A percentile compares a stretch with the other conserved stretches of the same genome.
Conservation (phyloP, 805 yeast species). For the Kluyveromyces nonfermentans region DNA sequence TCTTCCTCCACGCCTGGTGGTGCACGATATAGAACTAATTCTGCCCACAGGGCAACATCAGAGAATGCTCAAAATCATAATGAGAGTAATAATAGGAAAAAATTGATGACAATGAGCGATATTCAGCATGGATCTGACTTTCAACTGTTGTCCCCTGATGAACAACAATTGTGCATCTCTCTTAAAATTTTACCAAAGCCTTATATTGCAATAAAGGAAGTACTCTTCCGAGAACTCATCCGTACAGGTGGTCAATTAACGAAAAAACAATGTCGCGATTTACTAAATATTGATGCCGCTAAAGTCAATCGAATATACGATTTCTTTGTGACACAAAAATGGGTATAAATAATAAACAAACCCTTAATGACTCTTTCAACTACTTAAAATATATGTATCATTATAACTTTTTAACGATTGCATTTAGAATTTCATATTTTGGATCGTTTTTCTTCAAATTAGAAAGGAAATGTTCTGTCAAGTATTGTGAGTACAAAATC, state of each 20-base stretch:
- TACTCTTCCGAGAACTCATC: slow-evolving; percentile 76
- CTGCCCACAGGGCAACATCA: slow-evolving; percentile 21
- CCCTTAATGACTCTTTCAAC: not conserved
- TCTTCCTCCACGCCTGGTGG: slow-evolving; percentile 16
- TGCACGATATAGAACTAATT: slow-evolving; percentile 22
- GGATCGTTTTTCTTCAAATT: slow-evolving; percentile 22
- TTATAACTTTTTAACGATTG: slow-evolving; percentile 27
- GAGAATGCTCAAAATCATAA: slow-evolving; percentile 21
- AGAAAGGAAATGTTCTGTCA: slow-evolving; percentile 29
- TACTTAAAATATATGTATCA: slow-evolving; percentile 1
- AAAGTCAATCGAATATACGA: slow-evolving; percentile 87
- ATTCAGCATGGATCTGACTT: slow-evolving; percentile 74
- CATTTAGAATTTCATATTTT: slow-evolving; percentile 22
- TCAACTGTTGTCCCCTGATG: slow-evolving; percentile 77
- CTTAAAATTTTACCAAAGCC: slow-evolving; percentile 87
- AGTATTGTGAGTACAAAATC: slow-evolving; percentile 23
- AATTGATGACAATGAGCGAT: slow-evolving; percentile 46
- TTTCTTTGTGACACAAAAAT: slow-evolving; percentile 84
- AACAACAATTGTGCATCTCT: slow-evolving; percentile 74
- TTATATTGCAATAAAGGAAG: slow-evolving; percentile 84
- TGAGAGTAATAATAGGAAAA: slow-evolving; percentile 31
- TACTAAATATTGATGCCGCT: slow-evolving; percentile 73
- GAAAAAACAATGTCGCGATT: slow-evolving; percentile 76
- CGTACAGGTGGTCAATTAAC: slow-evolving; percentile 77
- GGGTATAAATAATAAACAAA: slow-evolving; percentile 38